Percentiles rank a stretch among this genome's conserved stretches.
These are phyloP conservation scores for Luffa aegyptiaca DNA, from an alignment of 306 rosid species.

Conservation along the genomic window DNA sequence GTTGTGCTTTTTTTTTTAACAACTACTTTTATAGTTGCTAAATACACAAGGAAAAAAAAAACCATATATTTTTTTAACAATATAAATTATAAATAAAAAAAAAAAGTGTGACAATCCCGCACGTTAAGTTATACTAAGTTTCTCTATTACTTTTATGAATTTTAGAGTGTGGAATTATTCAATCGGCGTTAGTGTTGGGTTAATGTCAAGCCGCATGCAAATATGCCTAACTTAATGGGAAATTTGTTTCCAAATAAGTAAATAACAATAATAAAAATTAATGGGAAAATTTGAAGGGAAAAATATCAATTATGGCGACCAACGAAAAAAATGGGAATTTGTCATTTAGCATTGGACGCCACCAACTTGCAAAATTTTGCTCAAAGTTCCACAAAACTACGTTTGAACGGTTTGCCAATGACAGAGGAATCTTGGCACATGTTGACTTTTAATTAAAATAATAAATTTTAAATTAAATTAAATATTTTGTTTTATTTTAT, in stretches of 20 bases:
- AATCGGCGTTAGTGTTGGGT: neutral
- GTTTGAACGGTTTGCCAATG: slow-evolving; percentile 7
- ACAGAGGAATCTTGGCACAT: slow-evolving; percentile 2
- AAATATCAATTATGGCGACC: neutral
- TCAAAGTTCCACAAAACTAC: neutral
- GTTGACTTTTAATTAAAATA: slow-evolving; percentile 1
- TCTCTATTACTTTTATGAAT: neutral
- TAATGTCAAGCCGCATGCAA: neutral
- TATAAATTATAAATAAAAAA: too few species aligned
- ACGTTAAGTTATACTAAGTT: neutral
- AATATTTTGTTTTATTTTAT: neutral
- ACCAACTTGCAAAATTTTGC: neutral
- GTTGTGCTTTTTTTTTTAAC: too few species aligned
- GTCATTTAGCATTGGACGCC: neutral
- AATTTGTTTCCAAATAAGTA: too few species aligned
- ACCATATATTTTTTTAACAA: too few species aligned
- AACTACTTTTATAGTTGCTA: too few species aligned
- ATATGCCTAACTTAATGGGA: neutral
- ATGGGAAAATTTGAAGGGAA: neutral
- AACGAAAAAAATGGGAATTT: neutral
- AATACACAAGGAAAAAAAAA: neutral
- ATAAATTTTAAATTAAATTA: neutral
- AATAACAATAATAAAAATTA: too few species aligned
- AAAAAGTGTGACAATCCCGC: neutral
- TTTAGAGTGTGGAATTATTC: neutral